These are phyloP conservation scores for Davidsoniella neocaledoniae DNA, from an alignment of 2,329 filamentous ascomycete species.

Conservation along the genomic window DNA sequence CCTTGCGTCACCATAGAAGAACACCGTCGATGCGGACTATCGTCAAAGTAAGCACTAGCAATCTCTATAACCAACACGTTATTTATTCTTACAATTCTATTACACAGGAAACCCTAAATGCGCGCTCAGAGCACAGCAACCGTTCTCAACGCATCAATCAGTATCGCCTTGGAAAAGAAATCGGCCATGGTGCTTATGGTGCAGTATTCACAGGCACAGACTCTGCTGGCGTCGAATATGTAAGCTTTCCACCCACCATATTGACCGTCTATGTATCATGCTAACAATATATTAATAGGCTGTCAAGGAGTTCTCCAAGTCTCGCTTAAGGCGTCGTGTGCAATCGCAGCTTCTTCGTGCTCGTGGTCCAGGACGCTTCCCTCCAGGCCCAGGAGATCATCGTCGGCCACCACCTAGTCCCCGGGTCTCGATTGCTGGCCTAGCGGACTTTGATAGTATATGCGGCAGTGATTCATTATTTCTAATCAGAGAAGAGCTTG, in stretches of 20 bases:
- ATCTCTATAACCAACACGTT: not conserved
- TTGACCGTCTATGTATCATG: not conserved
- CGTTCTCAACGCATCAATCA: constrained; percentile 86
- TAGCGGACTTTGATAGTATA: constrained; percentile 1
- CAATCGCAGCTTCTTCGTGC: constrained; percentile 69
- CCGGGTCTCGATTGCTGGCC: constrained; percentile 6
- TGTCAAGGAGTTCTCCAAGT: constrained; percentile 94
- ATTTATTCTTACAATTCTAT: not conserved
- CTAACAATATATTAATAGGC: constrained; percentile 39
- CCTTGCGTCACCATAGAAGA: constrained; percentile 39
- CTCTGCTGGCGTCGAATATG: constrained; percentile 85
- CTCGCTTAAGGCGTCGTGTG: constrained; percentile 70
- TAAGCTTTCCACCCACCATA: constrained; percentile 28
- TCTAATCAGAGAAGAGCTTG: constrained; percentile 88
- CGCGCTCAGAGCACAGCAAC: constrained; percentile 74
- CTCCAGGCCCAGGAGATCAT: constrained; percentile 16
- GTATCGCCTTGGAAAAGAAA: constrained; percentile 85
- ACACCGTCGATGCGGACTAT: constrained; percentile 41
- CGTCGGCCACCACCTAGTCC: constrained; percentile 4
- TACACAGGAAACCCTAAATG: constrained; percentile 72
- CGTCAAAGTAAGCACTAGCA: constrained; percentile 30
- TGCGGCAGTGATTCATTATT: constrained; percentile 58
- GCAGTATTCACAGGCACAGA: constrained; percentile 81
- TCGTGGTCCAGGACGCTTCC: constrained; percentile 27
- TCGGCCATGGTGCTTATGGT: constrained; percentile 90